Evolutionary conservation across 2,329 filamentous ascomycete species (phyloP).

Genomic region (Epichloe festucae): DNA sequence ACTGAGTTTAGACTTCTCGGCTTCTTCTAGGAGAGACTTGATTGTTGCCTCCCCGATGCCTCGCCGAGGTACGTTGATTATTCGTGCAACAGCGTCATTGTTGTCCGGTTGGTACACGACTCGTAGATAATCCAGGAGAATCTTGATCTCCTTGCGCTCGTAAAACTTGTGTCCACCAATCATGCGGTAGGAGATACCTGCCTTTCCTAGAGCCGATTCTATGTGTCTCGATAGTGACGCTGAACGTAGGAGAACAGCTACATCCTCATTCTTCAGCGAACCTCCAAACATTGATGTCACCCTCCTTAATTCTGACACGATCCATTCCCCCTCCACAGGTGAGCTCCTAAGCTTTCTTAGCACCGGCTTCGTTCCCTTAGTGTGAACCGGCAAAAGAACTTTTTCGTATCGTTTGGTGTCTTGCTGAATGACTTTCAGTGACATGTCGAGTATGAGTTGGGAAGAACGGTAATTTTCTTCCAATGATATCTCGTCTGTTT

Average conservation of each 20-base stretch:
- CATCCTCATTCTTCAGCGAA: slow-evolving; percentile 61
- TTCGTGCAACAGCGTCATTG: slow-evolving; percentile 70
- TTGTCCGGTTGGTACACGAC: slow-evolving; percentile 75
- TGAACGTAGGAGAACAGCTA: slow-evolving; percentile 79
- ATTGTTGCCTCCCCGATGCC: slow-evolving; percentile 71
- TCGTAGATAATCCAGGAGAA: slow-evolving; percentile 76
- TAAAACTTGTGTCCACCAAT: slow-evolving; percentile 84
- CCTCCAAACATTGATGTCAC: slow-evolving; percentile 56
- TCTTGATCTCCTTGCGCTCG: slow-evolving; percentile 78
- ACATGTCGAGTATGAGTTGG: slow-evolving; percentile 66
- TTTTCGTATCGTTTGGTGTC: slow-evolving; percentile 73
- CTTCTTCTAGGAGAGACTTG: slow-evolving; percentile 61
- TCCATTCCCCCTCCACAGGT: slow-evolving; percentile 71
- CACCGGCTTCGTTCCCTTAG: slow-evolving; percentile 66
- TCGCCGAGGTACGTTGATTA: slow-evolving; percentile 74
- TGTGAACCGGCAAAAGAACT: slow-evolving; percentile 65
- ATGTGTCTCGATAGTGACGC: slow-evolving; percentile 74
- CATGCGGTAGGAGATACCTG: slow-evolving; percentile 82
- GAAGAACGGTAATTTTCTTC: slow-evolving; percentile 95
- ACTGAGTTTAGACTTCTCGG: slow-evolving; percentile 53
- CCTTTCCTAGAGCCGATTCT: slow-evolving; percentile 67
- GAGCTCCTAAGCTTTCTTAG: slow-evolving; percentile 61
- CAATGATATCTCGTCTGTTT: slow-evolving; percentile 70
- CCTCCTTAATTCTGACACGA: slow-evolving; percentile 71
- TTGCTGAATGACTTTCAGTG: slow-evolving; percentile 81